These are phyloP conservation scores for Fonsecaea nubica DNA, from an alignment of 2,329 filamentous ascomycete species.

Conservation along the genomic window DNA sequence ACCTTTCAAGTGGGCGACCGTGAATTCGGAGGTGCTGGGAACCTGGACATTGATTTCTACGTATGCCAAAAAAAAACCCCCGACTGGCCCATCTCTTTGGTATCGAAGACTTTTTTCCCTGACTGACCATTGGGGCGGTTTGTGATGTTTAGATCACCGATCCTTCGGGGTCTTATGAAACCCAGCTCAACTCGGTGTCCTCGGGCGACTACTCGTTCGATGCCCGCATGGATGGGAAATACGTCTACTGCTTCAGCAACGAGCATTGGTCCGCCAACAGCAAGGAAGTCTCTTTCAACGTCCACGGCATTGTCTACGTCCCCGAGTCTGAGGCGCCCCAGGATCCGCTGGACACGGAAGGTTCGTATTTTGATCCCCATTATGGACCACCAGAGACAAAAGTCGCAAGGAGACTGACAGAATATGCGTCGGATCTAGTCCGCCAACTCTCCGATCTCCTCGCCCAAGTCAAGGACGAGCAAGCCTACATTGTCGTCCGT, in stretches of 20 bases:
- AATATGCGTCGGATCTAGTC: constrained; percentile 60
- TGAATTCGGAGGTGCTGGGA: constrained; percentile 92
- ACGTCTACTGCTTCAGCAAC: constrained; percentile 98
- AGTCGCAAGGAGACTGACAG: constrained; percentile 6
- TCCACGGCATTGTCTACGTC: constrained; percentile 97
- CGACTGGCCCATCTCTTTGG: not conserved
- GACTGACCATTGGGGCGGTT: not conserved
- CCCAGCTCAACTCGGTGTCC: constrained; percentile 79
- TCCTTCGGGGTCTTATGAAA: constrained; percentile 75
- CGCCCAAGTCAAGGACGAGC: constrained; percentile 93
- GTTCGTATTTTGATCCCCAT: constrained; percentile 51
- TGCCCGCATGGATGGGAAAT: constrained; percentile 84
- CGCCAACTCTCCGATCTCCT: constrained; percentile 83
- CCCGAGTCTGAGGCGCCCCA: constrained; percentile 81
- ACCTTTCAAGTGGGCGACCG: constrained; percentile 97
- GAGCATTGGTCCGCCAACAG: constrained; percentile 95
- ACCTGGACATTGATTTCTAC: constrained; percentile 97
- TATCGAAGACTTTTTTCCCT: not conserved
- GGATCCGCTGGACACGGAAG: constrained; percentile 90
- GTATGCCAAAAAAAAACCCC: constrained; percentile 60
- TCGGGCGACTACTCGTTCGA: constrained; percentile 94
- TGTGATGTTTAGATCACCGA: constrained; percentile 70
- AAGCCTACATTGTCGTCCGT: constrained; percentile 92
- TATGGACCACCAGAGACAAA: not conserved
- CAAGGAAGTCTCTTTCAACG: constrained; percentile 99